Base-by-base conservation (phyloP, 768 basidiomycete genomes). In the Pleurotus pulmonarius region DNA sequence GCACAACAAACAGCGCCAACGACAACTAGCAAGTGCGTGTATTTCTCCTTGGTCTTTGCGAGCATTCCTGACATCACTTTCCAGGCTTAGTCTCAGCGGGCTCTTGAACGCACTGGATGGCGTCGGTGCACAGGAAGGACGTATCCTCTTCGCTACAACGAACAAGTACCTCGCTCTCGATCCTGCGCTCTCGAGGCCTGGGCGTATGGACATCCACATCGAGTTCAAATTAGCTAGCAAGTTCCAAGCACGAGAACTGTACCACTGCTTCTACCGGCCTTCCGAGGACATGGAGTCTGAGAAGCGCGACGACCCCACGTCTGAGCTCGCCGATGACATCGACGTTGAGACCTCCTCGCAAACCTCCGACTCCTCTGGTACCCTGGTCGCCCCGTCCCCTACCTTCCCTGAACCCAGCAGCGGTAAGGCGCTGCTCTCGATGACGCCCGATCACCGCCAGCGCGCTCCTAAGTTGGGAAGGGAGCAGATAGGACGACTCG, bases 51-150 rank as follows among this genome's bases (percentile, higher is more conserved):
- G 29, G 9, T 34, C 29, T 34, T 11, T 4, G 3, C 9, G 29
- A 34, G 29, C 29, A 3, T 34, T 34, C 9, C 29, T 34, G 11
- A 34, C 29, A 34, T 34, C 9, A 34, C 29, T 8, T 34, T 34
- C 29, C 11, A 76, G 78, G 34, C 71, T 91, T 25, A 86, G 82
- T 18, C 81, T 92, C 41, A 87, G 85, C 47, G 90, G 90, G 12
- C 77, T 92, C 5, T 76, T 92, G 4, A 89, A 89, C 55, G 85
- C 87, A n/a, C 77, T 92, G 22, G 90, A 92, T 61, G 90, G 90
- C 29, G 82, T 90, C 48, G 83, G 80, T 3, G 89, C 90, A 1
- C 85, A 87, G 62, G 90, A 92, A 70, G 90, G 90, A n/a, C 86
- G 90, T 0, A 80, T 92, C 25, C 73, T 90, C 5, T 89, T 24